phyloP scores from a whole-genome alignment of 2,329 filamentous ascomycete species.

The Alternaria novae-zelandiae region DNA sequence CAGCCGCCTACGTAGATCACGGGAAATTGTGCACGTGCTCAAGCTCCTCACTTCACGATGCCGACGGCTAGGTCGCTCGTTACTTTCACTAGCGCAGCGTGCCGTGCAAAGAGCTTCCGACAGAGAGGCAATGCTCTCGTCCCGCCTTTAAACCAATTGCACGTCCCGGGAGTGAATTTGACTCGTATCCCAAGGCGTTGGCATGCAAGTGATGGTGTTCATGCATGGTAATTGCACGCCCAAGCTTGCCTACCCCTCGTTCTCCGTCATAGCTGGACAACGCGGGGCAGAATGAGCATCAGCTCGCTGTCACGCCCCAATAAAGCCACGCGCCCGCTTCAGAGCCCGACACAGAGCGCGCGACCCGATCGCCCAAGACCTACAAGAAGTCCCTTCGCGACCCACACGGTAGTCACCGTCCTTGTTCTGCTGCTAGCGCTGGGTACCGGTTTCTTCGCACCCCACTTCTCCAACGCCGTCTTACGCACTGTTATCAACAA shows the following conservation, averaged over 20 bases:
- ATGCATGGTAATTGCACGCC: slow-evolving; percentile 20
- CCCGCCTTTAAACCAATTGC: slow-evolving; percentile 12
- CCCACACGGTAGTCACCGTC: slow-evolving; percentile 35
- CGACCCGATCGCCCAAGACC: not conserved
- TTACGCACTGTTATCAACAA: slow-evolving; percentile 32
- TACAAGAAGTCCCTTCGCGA: slow-evolving; percentile 12
- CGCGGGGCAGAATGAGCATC: slow-evolving; percentile 21
- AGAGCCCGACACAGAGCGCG: slow-evolving; percentile 5
- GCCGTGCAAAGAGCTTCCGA: slow-evolving; percentile 2
- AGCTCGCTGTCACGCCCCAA: slow-evolving; percentile 16
- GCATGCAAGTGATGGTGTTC: slow-evolving; percentile 20
- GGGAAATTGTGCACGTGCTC: not conserved
- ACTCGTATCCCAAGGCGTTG: slow-evolving; percentile 5
- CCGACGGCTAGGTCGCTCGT: slow-evolving; percentile 4
- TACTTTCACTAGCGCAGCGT: slow-evolving; percentile 17
- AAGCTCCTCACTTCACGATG: slow-evolving; percentile 4
- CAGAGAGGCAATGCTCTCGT: not conserved
- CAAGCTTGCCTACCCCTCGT: slow-evolving; percentile 22
- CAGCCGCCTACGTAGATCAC: slow-evolving; percentile 30
- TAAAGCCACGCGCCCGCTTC: slow-evolving; percentile 17
- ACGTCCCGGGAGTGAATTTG: not conserved
- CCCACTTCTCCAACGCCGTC: slow-evolving; percentile 43
- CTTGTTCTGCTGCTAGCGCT: slow-evolving; percentile 45
- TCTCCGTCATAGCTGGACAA: slow-evolving; percentile 27
- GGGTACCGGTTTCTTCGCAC: slow-evolving; percentile 44